Percentiles rank a stretch among this genome's conserved stretches.
Evolutionary conservation across 208 protist species (phyloP).

Genomic region (Trypanosoma caninum): DNA sequence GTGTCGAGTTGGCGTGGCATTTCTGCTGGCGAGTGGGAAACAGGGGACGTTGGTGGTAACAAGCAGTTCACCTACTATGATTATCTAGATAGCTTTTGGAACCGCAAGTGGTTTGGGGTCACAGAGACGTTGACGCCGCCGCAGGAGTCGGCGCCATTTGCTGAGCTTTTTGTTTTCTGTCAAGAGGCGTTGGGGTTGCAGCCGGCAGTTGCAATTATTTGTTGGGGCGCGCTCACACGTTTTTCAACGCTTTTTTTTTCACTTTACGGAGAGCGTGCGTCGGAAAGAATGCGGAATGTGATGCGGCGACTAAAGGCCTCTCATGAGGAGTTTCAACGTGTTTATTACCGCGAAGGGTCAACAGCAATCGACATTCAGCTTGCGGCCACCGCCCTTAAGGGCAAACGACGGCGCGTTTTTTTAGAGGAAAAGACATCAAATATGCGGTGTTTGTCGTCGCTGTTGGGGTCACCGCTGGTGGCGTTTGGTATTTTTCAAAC

Average conservation of each 20-base stretch:
- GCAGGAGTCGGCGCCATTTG: constrained; percentile 21
- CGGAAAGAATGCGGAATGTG: constrained; percentile 70
- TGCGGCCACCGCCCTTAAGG: constrained; percentile 64
- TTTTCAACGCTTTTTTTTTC: constrained; percentile 66
- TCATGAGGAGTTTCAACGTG: constrained; percentile 68
- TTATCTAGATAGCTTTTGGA: constrained; percentile 58
- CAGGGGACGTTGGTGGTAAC: not conserved
- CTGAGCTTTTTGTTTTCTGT: constrained; percentile 35
- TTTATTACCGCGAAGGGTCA: constrained; percentile 69
- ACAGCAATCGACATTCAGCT: constrained; percentile 79
- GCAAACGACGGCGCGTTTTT: constrained; percentile 75
- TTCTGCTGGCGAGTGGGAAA: not conserved
- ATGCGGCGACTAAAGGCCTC: constrained; percentile 57
- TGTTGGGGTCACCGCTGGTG: constrained; percentile 62
- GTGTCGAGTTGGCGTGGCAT: constrained; percentile 1
- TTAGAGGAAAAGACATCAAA: constrained; percentile 68
- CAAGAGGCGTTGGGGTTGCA: constrained; percentile 51
- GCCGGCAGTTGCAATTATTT: constrained; percentile 43
- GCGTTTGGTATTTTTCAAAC: constrained; percentile 60
- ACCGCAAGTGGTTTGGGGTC: constrained; percentile 66
- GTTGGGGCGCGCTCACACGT: constrained; percentile 51
- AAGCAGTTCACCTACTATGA: constrained; percentile 42
- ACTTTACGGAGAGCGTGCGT: constrained; percentile 82
- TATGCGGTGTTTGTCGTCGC: constrained; percentile 53
- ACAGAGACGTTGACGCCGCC: constrained; percentile 26